Evolutionary conservation across 2,329 filamentous ascomycete species (phyloP).

Genomic region (Periconia digitata): DNA sequence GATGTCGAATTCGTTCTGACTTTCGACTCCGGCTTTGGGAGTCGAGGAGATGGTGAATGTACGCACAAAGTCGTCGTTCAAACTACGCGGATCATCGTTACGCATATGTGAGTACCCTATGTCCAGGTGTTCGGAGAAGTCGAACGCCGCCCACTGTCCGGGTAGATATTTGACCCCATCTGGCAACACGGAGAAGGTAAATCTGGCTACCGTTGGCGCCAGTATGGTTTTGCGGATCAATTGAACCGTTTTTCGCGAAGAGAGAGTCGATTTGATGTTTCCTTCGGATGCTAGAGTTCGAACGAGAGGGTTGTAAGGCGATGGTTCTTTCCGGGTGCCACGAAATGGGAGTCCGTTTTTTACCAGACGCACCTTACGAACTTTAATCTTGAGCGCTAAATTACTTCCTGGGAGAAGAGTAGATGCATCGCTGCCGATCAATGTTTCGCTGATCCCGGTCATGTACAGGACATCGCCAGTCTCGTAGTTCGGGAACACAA

Average conservation of each 20-base stretch:
- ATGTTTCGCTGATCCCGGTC: slow-evolving; percentile 68
- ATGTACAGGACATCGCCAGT: slow-evolving; percentile 73
- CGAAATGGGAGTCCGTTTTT: slow-evolving; percentile 67
- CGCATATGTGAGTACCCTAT: slow-evolving; percentile 81
- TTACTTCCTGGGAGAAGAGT: slow-evolving; percentile 68
- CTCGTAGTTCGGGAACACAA: slow-evolving; percentile 73
- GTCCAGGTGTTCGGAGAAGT: slow-evolving; percentile 70
- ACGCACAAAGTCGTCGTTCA: slow-evolving; percentile 83
- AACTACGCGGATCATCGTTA: slow-evolving; percentile 72
- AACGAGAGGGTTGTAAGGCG: slow-evolving; percentile 78
- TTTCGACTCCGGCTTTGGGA: slow-evolving; percentile 33
- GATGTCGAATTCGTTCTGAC: slow-evolving; percentile 64
- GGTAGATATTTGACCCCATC: slow-evolving; percentile 57
- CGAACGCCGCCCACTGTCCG: slow-evolving; percentile 77
- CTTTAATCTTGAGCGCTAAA: slow-evolving; percentile 68
- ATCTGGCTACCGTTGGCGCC: slow-evolving; percentile 68
- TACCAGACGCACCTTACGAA: slow-evolving; percentile 65
- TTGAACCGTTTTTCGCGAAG: slow-evolving; percentile 46
- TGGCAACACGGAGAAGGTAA: slow-evolving; percentile 57
- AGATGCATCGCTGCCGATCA: slow-evolving; percentile 65
- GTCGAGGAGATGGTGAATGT: slow-evolving; percentile 79
- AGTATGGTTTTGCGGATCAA: slow-evolving; percentile 62
- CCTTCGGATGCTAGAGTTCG: slow-evolving; percentile 66
- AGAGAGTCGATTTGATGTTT: slow-evolving; percentile 23
- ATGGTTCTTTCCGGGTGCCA: slow-evolving; percentile 60